Conservation (phyloP, 306 rosid genomes). For the Inga leiocalycina region DNA sequence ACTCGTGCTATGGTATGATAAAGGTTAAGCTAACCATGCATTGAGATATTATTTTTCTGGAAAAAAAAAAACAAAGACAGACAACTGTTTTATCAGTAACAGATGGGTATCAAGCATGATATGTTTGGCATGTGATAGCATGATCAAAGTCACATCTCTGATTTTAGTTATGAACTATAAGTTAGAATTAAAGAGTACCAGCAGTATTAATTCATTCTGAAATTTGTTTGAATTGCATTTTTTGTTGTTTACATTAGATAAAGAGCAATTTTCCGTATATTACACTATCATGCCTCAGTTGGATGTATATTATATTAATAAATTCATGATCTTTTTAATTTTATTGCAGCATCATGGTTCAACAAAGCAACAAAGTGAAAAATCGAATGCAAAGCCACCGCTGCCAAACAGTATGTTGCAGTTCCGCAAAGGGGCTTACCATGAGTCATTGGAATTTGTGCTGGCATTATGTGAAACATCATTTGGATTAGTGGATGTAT, state of each 20-base stretch:
- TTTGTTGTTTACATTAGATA: conserved; percentile 7
- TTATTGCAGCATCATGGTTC: conserved; percentile 84
- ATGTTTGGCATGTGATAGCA: conserved; percentile 20
- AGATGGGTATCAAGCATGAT: neutral
- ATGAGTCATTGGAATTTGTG: conserved; percentile 89
- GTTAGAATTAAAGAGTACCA: conserved; percentile 21
- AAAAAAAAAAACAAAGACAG: neutral
- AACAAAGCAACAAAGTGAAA: conserved; percentile 72
- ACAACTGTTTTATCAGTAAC: neutral
- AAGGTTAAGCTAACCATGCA: neutral
- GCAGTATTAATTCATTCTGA: conserved; percentile 21
- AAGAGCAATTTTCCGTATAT: neutral
- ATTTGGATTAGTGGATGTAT: conserved; percentile 93
- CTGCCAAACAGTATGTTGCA: conserved; percentile 71
- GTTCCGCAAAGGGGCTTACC: conserved; percentile 90
- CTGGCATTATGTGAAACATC: conserved; percentile 93
- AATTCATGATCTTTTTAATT: conserved; percentile 32
- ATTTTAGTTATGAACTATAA: neutral
- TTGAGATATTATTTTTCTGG: neutral
- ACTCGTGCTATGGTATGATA: neutral
- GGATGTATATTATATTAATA: neutral
- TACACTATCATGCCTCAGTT: conserved; percentile 18
- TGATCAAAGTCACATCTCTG: conserved; percentile 9
- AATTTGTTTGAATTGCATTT: conserved; percentile 15
- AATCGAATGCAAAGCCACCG: conserved; percentile 77